phyloP scores from a whole-genome alignment of 345 rosid genomes.

The Rhodamnia rubescens region DNA sequence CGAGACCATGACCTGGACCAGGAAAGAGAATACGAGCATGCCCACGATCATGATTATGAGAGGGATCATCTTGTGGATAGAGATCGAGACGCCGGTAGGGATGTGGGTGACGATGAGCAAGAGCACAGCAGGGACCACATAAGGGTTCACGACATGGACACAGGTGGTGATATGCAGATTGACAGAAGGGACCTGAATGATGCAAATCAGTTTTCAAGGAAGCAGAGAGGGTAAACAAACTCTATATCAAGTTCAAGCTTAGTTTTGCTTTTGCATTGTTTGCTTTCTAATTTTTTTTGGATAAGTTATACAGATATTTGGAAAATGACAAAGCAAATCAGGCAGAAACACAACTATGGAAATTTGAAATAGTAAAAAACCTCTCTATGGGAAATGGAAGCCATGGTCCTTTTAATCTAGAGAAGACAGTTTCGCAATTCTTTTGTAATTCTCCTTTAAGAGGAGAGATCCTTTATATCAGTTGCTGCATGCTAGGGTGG shows the following conservation, averaged over 20 bases:
- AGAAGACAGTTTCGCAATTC: background rate
- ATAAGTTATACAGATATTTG: background rate
- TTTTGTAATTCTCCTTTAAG: background rate
- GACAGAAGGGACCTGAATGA: conserved; percentile 20
- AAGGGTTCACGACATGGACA: conserved; percentile 16
- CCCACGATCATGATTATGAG: conserved; percentile 24
- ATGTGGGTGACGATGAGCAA: conserved; percentile 20
- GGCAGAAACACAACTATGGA: background rate
- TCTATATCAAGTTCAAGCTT: background rate
- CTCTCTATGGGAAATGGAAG: background rate
- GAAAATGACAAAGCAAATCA: background rate
- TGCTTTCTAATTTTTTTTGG: background rate
- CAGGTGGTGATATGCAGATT: conserved; percentile 25
- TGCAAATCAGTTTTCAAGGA: conserved; percentile 26
- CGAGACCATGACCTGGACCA: conserved; percentile 24
- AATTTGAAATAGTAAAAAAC: background rate
- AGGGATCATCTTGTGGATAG: conserved; percentile 31
- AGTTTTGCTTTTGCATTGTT: background rate
- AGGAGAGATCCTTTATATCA: background rate
- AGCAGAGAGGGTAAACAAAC: conserved; percentile 39
- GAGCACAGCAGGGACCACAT: conserved; percentile 18
- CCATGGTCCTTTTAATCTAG: background rate
- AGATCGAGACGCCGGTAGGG: conserved; percentile 35
- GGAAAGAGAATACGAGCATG: conserved; percentile 36
- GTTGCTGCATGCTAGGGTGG: background rate